Base-by-base conservation (phyloP, 805 yeast species). In the Starmerella stigmatis region DNA sequence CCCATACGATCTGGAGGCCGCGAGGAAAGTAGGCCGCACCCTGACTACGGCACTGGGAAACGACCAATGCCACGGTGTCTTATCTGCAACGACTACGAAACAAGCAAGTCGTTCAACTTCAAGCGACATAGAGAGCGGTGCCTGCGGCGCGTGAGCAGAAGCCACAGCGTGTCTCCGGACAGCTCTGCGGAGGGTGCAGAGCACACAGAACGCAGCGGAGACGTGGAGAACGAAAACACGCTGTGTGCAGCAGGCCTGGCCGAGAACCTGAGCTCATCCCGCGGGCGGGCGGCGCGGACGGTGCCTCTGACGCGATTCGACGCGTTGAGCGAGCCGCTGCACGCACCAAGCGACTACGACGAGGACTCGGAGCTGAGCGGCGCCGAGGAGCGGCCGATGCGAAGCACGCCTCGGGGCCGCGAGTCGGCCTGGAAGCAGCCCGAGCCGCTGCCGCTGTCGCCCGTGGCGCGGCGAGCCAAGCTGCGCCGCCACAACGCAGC, bases 61-160 rank as follows among this genome's bases (percentile, higher is more conserved):
- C 17, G 23, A 30, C 19, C 21, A 23, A 17, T 40, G 43, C 13
- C 36, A 5, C 35, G 36, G n/a, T 42, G 45, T 26, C 5, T 32
- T 4, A 22, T 10, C 3, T 43, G 45, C 28, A 28, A 28, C 16
- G 34, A 11, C 2, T 43, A 43, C 31, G 41, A 27, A 13, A 26
- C 45, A 6, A n/a, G 27, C 15, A 43, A 36, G 25, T 17, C 33
- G 30, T 44, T 25, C 16, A 44, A 44, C 23, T 37, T 37, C 38
- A 44, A 36, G 23, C 47, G 47, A 20, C 47, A 44, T 21, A 3
- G 22, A 10, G 38, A 23, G 38, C 31, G 39, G 25, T 41, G 44
- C 43, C 11, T 4, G 16, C 20, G 9, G 8, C 20, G 9, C 27
- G 15, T n/a, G n/a, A n/a, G 20, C 12, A 32, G 19, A 15, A 4